These are phyloP conservation scores for Neurospora intermedia DNA, from an alignment of 495 filamentous ascomycete genomes.

Conservation along the genomic window DNA sequence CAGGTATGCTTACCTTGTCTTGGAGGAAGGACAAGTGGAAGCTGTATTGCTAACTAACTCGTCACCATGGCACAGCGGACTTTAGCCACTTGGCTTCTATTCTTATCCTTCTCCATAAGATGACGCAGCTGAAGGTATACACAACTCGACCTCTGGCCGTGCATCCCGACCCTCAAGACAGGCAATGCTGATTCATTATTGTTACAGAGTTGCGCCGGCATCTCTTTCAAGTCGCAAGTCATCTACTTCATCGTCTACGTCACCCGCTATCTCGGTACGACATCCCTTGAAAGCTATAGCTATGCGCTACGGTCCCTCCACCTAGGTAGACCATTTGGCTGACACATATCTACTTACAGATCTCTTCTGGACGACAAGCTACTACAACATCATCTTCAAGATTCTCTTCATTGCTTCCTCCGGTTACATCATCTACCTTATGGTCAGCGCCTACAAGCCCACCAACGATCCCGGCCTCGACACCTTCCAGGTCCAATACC, in stretches of 20 bases:
- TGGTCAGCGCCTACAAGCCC: slow-evolving; percentile 91
- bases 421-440: slow-evolving; percentile 88
- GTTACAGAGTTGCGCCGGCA: slow-evolving; percentile 79
- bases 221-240: slow-evolving; percentile 96
- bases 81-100: slow-evolving; percentile 92
- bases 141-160: slow-evolving; percentile 1
- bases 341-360: slow-evolving; percentile 37
- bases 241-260: slow-evolving; percentile 89
- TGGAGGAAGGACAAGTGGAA: not conserved
- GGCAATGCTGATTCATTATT: slow-evolving; percentile 8
- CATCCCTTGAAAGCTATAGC: not conserved
- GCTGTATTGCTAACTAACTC: slow-evolving; percentile 13
- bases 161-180: not conserved
- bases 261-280: slow-evolving; percentile 76
- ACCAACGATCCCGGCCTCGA: slow-evolving; percentile 93
- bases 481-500: slow-evolving; percentile 91
- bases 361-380: slow-evolving; percentile 74
- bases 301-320: not conserved
- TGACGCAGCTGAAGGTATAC: slow-evolving; percentile 41
- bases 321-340: not conserved
- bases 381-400: slow-evolving; percentile 92
- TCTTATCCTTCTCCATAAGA: slow-evolving; percentile 90
- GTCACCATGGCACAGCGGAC: slow-evolving; percentile 49
- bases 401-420: slow-evolving; percentile 86
- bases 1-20: slow-evolving; percentile 46